Conservation (phyloP, 2,329 filamentous ascomycete genomes). For the Colletotrichum endophyticum region DNA sequence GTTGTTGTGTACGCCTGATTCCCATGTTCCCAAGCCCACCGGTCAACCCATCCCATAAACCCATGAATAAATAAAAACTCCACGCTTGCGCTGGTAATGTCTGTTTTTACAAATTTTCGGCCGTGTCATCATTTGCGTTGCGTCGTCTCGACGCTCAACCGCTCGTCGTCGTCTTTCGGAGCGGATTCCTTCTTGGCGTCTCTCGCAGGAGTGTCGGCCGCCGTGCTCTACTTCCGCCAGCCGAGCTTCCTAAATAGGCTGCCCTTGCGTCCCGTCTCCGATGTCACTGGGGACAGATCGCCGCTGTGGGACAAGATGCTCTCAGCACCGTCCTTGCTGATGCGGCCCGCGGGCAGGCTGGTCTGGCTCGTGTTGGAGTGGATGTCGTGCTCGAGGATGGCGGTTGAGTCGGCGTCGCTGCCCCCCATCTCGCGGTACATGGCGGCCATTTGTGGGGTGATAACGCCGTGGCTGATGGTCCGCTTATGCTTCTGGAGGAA, state of each 20-base stretch:
- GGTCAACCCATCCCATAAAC: not conserved
- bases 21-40: not conserved
- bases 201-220: not conserved
- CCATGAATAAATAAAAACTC: slow-evolving; percentile 3
- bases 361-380: not conserved
- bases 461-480: slow-evolving; percentile 51
- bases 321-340: slow-evolving; percentile 41
- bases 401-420: slow-evolving; percentile 20
- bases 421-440: slow-evolving; percentile 31
- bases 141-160: not conserved
- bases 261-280: not conserved
- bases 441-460: slow-evolving; percentile 41
- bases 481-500: slow-evolving; percentile 53
- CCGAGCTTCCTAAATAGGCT: slow-evolving; percentile 12
- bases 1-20: not conserved
- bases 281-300: slow-evolving; percentile 22
- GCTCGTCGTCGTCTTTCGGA: not conserved
- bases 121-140: slow-evolving; percentile 12
- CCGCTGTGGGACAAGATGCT: slow-evolving; percentile 36
- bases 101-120: slow-evolving; percentile 15
- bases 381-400: slow-evolving; percentile 4
- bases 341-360: slow-evolving; percentile 15
- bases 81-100: slow-evolving; percentile 16
- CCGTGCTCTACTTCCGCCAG: slow-evolving; percentile 9
- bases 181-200: not conserved